These are phyloP conservation scores for Carex cristatella DNA, from an alignment of 176 grass and related monocot species.

Conservation along the genomic window DNA sequence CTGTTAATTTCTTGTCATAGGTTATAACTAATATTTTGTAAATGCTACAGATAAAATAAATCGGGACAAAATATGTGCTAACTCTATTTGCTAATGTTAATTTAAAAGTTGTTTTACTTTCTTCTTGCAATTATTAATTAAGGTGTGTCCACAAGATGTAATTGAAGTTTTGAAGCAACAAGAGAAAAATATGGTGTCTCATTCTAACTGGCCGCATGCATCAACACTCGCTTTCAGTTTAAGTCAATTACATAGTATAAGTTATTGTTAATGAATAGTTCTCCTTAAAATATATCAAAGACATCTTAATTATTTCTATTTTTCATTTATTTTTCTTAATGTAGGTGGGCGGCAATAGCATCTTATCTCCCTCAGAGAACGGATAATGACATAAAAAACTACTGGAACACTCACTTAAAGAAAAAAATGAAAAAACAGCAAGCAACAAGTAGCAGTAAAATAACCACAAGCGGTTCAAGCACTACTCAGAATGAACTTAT, in stretches of 20 bases:
- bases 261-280: neutral
- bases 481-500: slow-evolving; percentile 13
- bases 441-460: slow-evolving; percentile 8
- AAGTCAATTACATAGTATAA: neutral
- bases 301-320: neutral
- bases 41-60: too few relatives aligned
- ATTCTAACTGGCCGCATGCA: neutral
- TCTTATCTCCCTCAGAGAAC: slow-evolving; percentile 34
- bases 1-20: too few relatives aligned
- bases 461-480: slow-evolving; percentile 6
- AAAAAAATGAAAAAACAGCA: slow-evolving; percentile 27
- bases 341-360: slow-evolving; percentile 35
- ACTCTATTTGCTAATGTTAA: neutral
- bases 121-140: neutral
- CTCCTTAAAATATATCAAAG: neutral
- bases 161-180: neutral
- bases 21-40: too few relatives aligned
- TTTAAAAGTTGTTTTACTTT: neutral
- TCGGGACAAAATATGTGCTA: neutral
- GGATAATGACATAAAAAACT: slow-evolving; percentile 37
- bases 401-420: slow-evolving; percentile 34
- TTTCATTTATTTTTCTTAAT: slow-evolving; percentile 1
- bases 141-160: neutral
- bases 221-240: neutral
- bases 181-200: neutral